A percentile compares a stretch with the other conserved stretches of the same genome.
phyloP scores from a whole-genome alignment of 352 stramenopile species.

The Paralagenidium karlingii region DNA sequence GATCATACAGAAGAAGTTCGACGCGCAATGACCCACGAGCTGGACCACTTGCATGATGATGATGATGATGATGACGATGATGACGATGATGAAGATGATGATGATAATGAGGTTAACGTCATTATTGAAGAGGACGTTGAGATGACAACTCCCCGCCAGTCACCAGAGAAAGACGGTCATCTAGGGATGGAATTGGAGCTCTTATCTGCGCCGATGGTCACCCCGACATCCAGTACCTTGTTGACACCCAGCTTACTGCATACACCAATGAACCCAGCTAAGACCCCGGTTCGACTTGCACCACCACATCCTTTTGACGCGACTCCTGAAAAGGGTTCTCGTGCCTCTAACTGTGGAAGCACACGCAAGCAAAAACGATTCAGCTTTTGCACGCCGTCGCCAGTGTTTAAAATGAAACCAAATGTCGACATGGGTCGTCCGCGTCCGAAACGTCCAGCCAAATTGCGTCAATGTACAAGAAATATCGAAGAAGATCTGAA shows the following conservation, averaged over 20 bases:
- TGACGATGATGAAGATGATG: background rate
- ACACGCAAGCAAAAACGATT: constrained; percentile 21
- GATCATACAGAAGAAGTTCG: constrained; percentile 10
- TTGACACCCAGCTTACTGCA: constrained; percentile 6
- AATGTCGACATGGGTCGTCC: constrained; percentile 67
- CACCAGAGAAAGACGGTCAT: too few species aligned
- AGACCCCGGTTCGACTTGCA: background rate
- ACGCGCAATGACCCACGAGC: too few species aligned
- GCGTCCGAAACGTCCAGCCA: constrained; percentile 42
- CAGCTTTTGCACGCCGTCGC: constrained; percentile 64
- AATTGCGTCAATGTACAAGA: constrained; percentile 24
- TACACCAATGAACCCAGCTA: constrained; percentile 12
- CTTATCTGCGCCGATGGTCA: background rate
- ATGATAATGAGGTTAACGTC: background rate
- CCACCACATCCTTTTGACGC: constrained; percentile 3
- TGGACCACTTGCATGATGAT: constrained; percentile 7
- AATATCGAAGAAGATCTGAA: constrained; percentile 46
- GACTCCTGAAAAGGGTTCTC: constrained; percentile 4
- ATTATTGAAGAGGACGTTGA: background rate
- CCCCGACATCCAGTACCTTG: background rate
- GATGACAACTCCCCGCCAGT: background rate
- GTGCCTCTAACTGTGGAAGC: constrained; percentile 6
- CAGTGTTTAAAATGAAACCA: constrained; percentile 64
- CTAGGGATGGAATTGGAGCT: too few species aligned
- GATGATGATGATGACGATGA: constrained; percentile 2